Evolutionary conservation across 352 stramenopile genomes (phyloP).

Genomic region (Phytophthora litchii): DNA sequence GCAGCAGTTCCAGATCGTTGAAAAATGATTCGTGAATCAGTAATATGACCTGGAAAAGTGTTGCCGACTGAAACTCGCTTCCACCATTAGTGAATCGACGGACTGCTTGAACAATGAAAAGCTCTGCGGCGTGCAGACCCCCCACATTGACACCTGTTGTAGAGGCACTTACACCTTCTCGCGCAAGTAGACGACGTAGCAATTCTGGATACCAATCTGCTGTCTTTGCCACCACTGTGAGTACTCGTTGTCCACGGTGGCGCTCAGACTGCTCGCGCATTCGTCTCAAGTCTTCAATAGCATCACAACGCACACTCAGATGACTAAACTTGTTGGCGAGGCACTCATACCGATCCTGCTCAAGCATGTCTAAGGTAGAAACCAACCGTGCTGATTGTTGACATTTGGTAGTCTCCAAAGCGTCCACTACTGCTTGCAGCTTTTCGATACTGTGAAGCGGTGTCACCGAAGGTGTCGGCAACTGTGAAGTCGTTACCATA

Average conservation of each 20-base stretch:
- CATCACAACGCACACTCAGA: constrained; percentile 42
- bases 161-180: constrained; percentile 26
- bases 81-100: constrained; percentile 48
- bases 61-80: constrained; percentile 41
- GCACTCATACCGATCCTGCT: constrained; percentile 61
- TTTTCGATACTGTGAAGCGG: constrained; percentile 57
- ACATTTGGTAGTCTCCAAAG: constrained; percentile 51
- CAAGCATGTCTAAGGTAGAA: constrained; percentile 46
- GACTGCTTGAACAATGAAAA: constrained; percentile 62
- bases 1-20: constrained; percentile 40
- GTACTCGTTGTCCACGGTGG: constrained; percentile 43
- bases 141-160: background rate
- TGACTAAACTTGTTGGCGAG: constrained; percentile 57
- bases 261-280: constrained; percentile 63
- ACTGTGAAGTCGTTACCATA: background rate
- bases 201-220: constrained; percentile 62
- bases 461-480: constrained; percentile 4
- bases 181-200: constrained; percentile 49
- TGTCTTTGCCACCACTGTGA: constrained; percentile 32
- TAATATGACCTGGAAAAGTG: constrained; percentile 55
- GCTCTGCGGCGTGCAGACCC: constrained; percentile 49
- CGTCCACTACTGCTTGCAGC: constrained; percentile 54
- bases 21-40: constrained; percentile 39
- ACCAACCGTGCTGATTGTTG: constrained; percentile 43
- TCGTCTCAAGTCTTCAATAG: constrained; percentile 42